Evolutionary conservation across 371 early-diverging fungal genomes (phyloP), one percentile per base, ranked within the genome.

Genomic region (Dipsacomyces acuminosporus): DNA sequence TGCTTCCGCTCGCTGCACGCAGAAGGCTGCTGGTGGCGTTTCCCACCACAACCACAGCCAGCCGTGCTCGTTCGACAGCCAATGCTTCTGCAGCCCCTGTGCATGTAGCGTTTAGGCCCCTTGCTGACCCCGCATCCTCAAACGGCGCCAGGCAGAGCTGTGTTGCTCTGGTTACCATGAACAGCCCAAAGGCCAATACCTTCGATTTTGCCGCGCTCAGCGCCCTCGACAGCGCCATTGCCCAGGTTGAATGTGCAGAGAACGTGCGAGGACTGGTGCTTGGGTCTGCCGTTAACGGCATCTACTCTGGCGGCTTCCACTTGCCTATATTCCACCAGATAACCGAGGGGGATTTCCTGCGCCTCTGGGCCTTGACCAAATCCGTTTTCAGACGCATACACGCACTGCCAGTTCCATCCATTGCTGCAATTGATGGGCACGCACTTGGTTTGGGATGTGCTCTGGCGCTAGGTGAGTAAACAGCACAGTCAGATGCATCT

Each of bases 361-460:
- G 42, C 23, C 52, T 64, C 20, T 73, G 59, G 64, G 11, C 24
- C 14, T 17, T 34, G 2, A 38, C 41, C 30, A 51, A 50, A 6
- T 19, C 23, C 24, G 44, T 72, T 9, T 71, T 56, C 45, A 54
- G 73, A 14, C 55, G 52, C 46, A 54, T 64, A 14, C 36, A 64
- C 47, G 47, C 72, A 23, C 61, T 60, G 19, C 56, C 65, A 4
- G 60, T 63, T 33, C 57, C 56, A 2, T 70, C 64, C 5, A 47
- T 72, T 0, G 71, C 73, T 15, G 60, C 61, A 13, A 59, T 72
- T n/a, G 51, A 63, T 44, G 71, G 73, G 21, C 71, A 72, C 19
- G 59, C 63, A n/a, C 42, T 71, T 25, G 65, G 67, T 14, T 44
- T 73, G 34, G 73, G 71, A 45, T 57, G 56, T n/a, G 69, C 56